Evolutionary conservation across 2,329 filamentous ascomycete genomes (phyloP).

Genomic region (Trichoderma cornu-damae): DNA sequence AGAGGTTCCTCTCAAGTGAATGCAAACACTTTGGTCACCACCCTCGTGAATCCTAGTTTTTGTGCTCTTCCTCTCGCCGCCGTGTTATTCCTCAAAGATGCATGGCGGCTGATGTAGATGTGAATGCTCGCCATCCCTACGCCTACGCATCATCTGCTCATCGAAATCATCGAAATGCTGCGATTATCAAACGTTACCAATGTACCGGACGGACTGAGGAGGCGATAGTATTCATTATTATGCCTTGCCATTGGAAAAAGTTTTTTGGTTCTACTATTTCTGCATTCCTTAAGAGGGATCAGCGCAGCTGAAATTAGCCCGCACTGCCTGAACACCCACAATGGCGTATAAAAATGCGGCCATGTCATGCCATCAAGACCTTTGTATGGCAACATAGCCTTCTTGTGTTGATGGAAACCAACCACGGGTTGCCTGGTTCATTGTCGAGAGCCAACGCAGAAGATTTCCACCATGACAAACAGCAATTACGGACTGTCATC

Average conservation of each 20-base stretch:
- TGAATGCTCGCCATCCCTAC: background rate
- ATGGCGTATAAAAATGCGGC: background rate
- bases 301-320: background rate
- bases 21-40: background rate
- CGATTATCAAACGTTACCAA: background rate
- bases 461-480: background rate
- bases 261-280: background rate
- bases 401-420: background rate
- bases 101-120: background rate
- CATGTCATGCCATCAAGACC: background rate
- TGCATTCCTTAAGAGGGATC: background rate
- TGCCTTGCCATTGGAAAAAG: background rate
- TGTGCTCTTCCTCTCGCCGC: background rate
- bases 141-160: background rate
- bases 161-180: background rate
- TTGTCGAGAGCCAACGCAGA: background rate
- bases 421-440: background rate
- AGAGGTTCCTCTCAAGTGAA: background rate
- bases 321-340: background rate
- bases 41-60: background rate
- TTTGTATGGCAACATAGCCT: background rate
- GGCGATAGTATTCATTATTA: no score
- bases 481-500: background rate
- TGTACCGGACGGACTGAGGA: background rate
- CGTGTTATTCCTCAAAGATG: background rate